Evolutionary conservation across 2,329 filamentous ascomycete species (phyloP).

Genomic region (Calonectria crousiana): DNA sequence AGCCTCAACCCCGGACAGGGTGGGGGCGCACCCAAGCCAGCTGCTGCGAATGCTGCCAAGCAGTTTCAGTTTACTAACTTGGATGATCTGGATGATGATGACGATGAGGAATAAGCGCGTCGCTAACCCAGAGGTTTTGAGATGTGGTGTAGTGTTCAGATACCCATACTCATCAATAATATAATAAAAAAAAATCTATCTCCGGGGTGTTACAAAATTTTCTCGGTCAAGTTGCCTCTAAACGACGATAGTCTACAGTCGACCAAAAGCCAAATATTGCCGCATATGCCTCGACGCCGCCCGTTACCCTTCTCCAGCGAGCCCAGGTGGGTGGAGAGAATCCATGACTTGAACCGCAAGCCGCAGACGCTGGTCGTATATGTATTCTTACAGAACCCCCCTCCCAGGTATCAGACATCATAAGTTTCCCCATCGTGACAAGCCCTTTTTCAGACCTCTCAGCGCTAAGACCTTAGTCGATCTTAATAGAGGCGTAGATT

Average conservation of each 20-base stretch:
- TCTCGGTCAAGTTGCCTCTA: slow-evolving; percentile 19
- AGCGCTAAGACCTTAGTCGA: slow-evolving; percentile 72
- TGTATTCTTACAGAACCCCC: slow-evolving; percentile 45
- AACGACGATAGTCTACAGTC: slow-evolving; percentile 25
- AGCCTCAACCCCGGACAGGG: slow-evolving; percentile 44
- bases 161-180: neutral
- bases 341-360: slow-evolving; percentile 29
- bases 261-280: slow-evolving; percentile 16
- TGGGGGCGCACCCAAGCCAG: slow-evolving; percentile 39
- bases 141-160: neutral
- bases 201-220: slow-evolving; percentile 2
- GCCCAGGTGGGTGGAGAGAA: slow-evolving; percentile 22
- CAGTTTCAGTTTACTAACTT: slow-evolving; percentile 69
- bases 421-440: slow-evolving; percentile 29
- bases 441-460: slow-evolving; percentile 17
- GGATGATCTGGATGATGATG: slow-evolving; percentile 66
- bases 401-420: slow-evolving; percentile 33
- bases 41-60: slow-evolving; percentile 55
- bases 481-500: slow-evolving; percentile 98
- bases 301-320: slow-evolving; percentile 27
- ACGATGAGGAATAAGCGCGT: slow-evolving; percentile 50
- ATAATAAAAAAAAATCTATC: neutral
- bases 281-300: slow-evolving; percentile 24
- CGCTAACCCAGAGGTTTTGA: neutral
- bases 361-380: slow-evolving; percentile 47